These are phyloP conservation scores for Tulasnella sp. DNA, from an alignment of 768 basidiomycete species.

Conservation along the genomic window DNA sequence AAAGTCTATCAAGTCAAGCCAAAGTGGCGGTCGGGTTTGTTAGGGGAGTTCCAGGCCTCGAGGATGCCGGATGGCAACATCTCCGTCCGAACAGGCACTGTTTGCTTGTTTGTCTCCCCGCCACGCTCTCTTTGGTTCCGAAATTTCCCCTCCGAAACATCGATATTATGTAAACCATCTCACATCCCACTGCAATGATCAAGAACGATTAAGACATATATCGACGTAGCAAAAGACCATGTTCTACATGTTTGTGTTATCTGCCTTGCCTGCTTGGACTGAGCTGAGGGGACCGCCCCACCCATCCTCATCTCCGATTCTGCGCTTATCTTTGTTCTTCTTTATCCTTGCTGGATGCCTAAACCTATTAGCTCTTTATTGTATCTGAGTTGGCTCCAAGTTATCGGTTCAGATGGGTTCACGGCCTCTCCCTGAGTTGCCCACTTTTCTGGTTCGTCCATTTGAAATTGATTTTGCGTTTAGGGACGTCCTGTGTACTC, in stretches of 20 bases:
- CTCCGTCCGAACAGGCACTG: constrained; percentile 1
- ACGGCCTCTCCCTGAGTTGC: background rate
- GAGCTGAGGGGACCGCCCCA: no score
- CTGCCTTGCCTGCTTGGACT: no score
- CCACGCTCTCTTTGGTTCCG: background rate
- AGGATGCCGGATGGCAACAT: background rate
- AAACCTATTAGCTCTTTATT: background rate
- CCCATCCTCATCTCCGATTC: no score
- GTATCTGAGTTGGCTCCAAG: background rate
- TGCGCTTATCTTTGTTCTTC: no score
- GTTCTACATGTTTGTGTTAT: no score
- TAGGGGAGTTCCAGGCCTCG: background rate
- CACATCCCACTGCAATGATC: no score
- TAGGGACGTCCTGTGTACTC: background rate
- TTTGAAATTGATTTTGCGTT: background rate
- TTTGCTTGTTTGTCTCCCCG: background rate
- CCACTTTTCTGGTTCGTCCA: background rate
- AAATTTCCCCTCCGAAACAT: no score
- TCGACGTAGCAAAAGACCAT: no score
- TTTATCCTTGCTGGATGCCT: no score
- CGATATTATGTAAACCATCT: no score
- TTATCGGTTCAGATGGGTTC: background rate
- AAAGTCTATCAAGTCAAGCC: background rate
- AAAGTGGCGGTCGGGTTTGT: background rate
- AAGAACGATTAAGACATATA: no score